Evolutionary conservation across 805 yeast genomes (phyloP).

Genomic region (Saturnispora saitoi): DNA sequence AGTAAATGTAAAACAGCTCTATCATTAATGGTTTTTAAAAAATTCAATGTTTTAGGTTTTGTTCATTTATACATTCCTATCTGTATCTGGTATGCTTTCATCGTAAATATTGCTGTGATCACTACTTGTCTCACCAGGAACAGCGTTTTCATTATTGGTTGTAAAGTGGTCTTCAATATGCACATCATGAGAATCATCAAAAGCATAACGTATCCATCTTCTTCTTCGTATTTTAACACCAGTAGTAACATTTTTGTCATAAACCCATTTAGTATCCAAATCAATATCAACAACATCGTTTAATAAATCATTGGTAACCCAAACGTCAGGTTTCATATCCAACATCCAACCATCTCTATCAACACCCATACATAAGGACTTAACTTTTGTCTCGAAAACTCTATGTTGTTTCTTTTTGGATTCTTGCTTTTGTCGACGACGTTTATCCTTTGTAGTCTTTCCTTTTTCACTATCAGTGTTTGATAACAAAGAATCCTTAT

Average conservation of each 20-base stretch:
- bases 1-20: no score
- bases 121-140: neutral
- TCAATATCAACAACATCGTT: constrained; percentile 51
- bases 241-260: constrained; percentile 37
- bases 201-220: constrained; percentile 52
- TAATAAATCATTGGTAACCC: constrained; percentile 51
- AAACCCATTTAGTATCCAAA: constrained; percentile 78
- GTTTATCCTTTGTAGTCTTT: constrained; percentile 6
- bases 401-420: constrained; percentile 3
- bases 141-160: constrained; percentile 12
- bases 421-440: neutral
- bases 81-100: neutral
- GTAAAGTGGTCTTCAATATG: constrained; percentile 8
- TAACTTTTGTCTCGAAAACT: neutral
- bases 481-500: neutral
- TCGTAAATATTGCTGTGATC: neutral
- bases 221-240: constrained; percentile 43
- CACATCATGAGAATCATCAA: constrained; percentile 19
- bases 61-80: neutral
- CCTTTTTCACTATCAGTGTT: constrained; percentile 8
- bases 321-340: constrained; percentile 52
- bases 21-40: no score
- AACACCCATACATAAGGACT: constrained; percentile 9
- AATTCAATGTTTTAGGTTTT: neutral
- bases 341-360: constrained; percentile 46